Evolutionary conservation across 2,329 filamentous ascomycete genomes (phyloP).

Genomic region (Juglanconis oblonga): DNA sequence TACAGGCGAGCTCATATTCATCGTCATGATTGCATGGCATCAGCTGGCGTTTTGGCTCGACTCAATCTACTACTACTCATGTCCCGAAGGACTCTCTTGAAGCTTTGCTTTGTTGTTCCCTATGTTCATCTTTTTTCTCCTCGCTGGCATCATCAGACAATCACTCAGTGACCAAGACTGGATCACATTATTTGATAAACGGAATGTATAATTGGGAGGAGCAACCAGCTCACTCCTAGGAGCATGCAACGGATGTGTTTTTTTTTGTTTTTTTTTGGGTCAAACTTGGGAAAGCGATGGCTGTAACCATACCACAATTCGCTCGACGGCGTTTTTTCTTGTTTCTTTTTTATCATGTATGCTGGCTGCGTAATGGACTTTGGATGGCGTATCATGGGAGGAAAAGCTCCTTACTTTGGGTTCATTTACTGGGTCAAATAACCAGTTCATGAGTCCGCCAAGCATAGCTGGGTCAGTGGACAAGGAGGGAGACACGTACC

Average conservation of each 20-base stretch:
- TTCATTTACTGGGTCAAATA: neutral
- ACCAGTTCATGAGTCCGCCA: constrained; percentile 9
- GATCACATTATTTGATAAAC: constrained; percentile 25
- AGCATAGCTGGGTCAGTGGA: neutral
- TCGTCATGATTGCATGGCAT: constrained; percentile 6
- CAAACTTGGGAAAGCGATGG: constrained; percentile 2
- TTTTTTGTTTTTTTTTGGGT: neutral
- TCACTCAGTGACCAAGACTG: constrained; percentile 11
- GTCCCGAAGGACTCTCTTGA: constrained; percentile 4
- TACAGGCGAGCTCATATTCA: constrained; percentile 7
- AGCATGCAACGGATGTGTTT: constrained; percentile 3
- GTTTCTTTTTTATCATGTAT: neutral
- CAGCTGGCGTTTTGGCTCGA: constrained; percentile 7
- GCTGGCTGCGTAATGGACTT: neutral
- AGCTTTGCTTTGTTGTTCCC: constrained; percentile 14
- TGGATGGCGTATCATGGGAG: constrained; percentile 1
- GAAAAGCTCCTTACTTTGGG: neutral
- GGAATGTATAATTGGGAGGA: constrained; percentile 33
- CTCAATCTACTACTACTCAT: neutral
- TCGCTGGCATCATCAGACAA: constrained; percentile 7
- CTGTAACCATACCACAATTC: constrained; percentile 7
- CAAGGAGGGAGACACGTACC: neutral
- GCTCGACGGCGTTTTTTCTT: neutral
- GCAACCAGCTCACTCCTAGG: constrained; percentile 10
- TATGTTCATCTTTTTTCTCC: constrained; percentile 11